Base-by-base conservation (phyloP, 2,329 filamentous ascomycete species). In the Corynespora cassiicola region DNA sequence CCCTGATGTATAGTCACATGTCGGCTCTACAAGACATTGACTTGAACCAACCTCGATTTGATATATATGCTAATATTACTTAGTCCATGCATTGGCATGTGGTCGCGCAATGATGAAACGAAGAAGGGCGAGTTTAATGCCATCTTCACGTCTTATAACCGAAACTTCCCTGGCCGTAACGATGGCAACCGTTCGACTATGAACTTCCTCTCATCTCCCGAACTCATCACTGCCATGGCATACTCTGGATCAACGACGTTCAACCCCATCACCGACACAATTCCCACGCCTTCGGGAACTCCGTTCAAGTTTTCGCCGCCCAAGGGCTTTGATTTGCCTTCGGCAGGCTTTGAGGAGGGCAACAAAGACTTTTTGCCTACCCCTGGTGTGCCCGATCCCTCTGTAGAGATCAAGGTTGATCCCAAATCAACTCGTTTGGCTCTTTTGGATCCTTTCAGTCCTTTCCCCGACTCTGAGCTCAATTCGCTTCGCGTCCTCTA, bases 181-280 rank as follows among this genome's bases (percentile, higher is more conserved):
- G 94, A 99, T 64, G 94, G 94, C 47, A 99, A 99, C 75, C 85
- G 88, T 15, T 85, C 87, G 26, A 99, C 94, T 7, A 96, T 97
- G 91, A 99, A 97, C 78, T 99, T 99, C 75, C 81, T 99, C 35
- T 92, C 94, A 7, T 96, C 91, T 0, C 94, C 94, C 6, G 94
- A 99, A 71, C 83, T 99, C 41, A 94, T 99, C 47, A 97, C 94
- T 4, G 94, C 94, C 33, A 92, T 99, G 85, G 82, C 89, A 9
- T 99, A 95, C 71, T 86, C 91, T 26, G 94, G 94, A 36, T 84
- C 81, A 36, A 97, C 92, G 15, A 94, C 88, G 31, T 99, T 99
- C 78, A 97, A 99, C 75, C 94, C 94, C 18, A 81, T 96, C 70
- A 95, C 88, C 9, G 94, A 99, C 71, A 79, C 80, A 32, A 79